A percentile compares a stretch with the other conserved stretches of the same genome.
Evolutionary conservation across 495 filamentous ascomycete species (phyloP).

Genomic region (Hyaloscypha hepaticicola): DNA sequence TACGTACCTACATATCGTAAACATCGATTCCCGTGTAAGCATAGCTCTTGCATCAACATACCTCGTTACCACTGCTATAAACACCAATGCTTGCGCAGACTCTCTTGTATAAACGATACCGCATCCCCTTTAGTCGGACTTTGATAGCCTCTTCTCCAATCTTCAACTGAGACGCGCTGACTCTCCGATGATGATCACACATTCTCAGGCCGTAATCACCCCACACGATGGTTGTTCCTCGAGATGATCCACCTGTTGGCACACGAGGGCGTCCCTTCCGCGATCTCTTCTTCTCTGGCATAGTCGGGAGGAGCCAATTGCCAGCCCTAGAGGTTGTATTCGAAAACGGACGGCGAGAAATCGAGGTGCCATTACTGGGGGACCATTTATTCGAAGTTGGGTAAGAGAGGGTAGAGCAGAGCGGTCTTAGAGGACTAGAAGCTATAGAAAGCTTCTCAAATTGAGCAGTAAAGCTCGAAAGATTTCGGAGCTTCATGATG

Average conservation of each 20-base stretch:
- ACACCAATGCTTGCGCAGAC: constrained; percentile 91
- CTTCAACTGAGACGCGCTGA: constrained; percentile 83
- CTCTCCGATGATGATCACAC: constrained; percentile 86
- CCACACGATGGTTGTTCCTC: constrained; percentile 94
- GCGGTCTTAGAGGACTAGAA: constrained; percentile 17
- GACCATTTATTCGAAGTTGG: neutral
- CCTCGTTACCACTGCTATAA: constrained; percentile 92
- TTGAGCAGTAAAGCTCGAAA: constrained; percentile 28
- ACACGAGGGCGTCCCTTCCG: constrained; percentile 88
- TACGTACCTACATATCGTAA: constrained; percentile 57
- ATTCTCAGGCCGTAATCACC: constrained; percentile 95
- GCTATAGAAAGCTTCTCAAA: constrained; percentile 29
- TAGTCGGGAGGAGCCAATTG: constrained; percentile 78
- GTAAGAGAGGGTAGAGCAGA: neutral
- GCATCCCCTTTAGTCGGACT: constrained; percentile 81
- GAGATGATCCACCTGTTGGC: constrained; percentile 82
- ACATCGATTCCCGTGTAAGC: neutral
- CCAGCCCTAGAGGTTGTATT: constrained; percentile 60
- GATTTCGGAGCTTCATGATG: constrained; percentile 27
- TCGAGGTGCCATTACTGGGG: constrained; percentile 15
- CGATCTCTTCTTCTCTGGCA: constrained; percentile 74
- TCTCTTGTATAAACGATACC: constrained; percentile 87
- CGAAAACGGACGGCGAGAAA: constrained; percentile 55
- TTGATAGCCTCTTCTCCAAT: constrained; percentile 92
- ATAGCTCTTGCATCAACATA: constrained; percentile 34